Evolutionary conservation across 1,139 yeast genomes (phyloP).

Genomic region (Pichia sp.): DNA sequence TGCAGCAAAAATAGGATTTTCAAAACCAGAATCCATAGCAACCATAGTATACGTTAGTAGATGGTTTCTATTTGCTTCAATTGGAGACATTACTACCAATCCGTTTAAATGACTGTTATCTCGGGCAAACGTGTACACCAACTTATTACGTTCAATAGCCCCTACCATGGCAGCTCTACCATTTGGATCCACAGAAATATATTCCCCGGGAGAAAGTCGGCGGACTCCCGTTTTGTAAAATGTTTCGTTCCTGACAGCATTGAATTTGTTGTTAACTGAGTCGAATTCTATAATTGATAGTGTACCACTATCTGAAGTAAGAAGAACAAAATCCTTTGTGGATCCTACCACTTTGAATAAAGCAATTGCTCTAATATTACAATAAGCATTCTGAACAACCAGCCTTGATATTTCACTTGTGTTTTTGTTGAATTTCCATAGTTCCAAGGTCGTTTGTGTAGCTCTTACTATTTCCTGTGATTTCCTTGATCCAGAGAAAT

Average conservation of each 20-base stretch:
- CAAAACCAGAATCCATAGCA: slow-evolving; percentile 71
- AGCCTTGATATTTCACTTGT: slow-evolving; percentile 51
- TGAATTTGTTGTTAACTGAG: slow-evolving; percentile 38
- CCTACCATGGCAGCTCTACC: slow-evolving; percentile 67
- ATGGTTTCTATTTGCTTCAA: slow-evolving; percentile 57
- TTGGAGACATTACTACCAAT: slow-evolving; percentile 61
- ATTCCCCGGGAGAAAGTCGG: slow-evolving; percentile 72
- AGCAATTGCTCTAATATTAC: slow-evolving; percentile 52
- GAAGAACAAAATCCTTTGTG: slow-evolving; percentile 52
- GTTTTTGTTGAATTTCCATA: slow-evolving; percentile 48
- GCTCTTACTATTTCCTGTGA: slow-evolving; percentile 65
- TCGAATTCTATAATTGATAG: slow-evolving; percentile 54
- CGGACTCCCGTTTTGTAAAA: slow-evolving; percentile 72
- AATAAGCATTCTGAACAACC: slow-evolving; percentile 49
- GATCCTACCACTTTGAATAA: slow-evolving; percentile 51
- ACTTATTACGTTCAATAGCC: slow-evolving; percentile 68
- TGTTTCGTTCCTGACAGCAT: slow-evolving; percentile 57
- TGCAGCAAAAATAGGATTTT: slow-evolving; percentile 79
- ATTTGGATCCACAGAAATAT: slow-evolving; percentile 67
- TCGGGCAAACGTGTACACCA: slow-evolving; percentile 55
- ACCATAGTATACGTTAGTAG: slow-evolving; percentile 51
- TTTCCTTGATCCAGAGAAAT: slow-evolving; percentile 52
- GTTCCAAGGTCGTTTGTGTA: slow-evolving; percentile 48
- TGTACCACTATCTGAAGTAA: slow-evolving; percentile 81
- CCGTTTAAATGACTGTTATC: slow-evolving; percentile 37